These are phyloP conservation scores for Russula dissimulans DNA, from an alignment of 768 basidiomycete genomes.

Conservation along the genomic window DNA sequence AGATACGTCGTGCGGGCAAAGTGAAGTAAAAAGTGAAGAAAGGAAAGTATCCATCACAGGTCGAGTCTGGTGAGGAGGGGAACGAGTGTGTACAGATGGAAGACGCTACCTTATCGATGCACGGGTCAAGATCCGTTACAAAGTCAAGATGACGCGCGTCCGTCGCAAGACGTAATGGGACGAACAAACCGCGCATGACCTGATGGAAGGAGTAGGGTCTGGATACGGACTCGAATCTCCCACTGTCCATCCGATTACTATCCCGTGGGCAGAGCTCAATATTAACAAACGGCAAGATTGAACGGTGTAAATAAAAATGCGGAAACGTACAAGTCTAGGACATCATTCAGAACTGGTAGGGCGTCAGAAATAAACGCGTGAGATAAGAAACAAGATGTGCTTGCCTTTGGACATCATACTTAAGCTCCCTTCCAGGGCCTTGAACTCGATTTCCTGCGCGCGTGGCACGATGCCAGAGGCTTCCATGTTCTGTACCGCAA, in stretches of 20 bases:
- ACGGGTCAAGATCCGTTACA: slow-evolving; percentile 55
- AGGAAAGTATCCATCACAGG: not conserved
- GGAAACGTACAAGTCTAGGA: slow-evolving; percentile 56
- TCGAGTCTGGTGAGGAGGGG: not conserved
- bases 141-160: slow-evolving; percentile 60
- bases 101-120: slow-evolving; percentile 50
- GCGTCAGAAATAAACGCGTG: slow-evolving; percentile 3
- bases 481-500: slow-evolving; percentile 90
- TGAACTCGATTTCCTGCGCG: slow-evolving; percentile 81
- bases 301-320: not conserved
- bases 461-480: slow-evolving; percentile 63
- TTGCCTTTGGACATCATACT: slow-evolving; percentile 83
- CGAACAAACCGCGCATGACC: slow-evolving; percentile 64
- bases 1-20: not conserved
- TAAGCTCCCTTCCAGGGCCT: slow-evolving; percentile 70
- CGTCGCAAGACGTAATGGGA: slow-evolving; percentile 58
- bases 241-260: slow-evolving; percentile 82
- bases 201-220: slow-evolving; percentile 72
- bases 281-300: not conserved
- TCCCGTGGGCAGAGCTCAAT: not conserved
- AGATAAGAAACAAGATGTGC: slow-evolving; percentile 10
- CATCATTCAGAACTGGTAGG: slow-evolving; percentile 58
- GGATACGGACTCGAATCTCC: slow-evolving; percentile 64
- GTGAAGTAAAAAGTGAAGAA: not conserved
- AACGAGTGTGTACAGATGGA: not conserved